Base-by-base conservation (phyloP, 192 early-diverging fungal genomes). In the Chytriomyces sp. region DNA sequence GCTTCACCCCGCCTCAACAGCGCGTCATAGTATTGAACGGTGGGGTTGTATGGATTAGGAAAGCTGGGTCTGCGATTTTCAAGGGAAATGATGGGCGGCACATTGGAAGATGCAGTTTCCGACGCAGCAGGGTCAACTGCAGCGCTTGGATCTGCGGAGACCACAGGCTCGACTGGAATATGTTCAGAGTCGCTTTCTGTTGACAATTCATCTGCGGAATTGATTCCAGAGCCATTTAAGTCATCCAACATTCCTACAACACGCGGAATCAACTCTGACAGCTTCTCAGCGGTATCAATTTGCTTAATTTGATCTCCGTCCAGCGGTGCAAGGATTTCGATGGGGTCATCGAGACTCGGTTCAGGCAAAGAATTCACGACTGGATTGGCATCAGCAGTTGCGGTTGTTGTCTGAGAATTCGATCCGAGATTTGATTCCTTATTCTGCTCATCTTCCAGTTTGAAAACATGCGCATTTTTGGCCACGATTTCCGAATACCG, bases 21-120 rank as follows among this genome's bases (percentile, higher is more conserved):
- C 18, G 85, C 75, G 75, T 83, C 84, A 77, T 89, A 89, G 67
- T 85, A 87, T 28, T 77, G 62, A 66, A 89, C 76, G 3, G 87
- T 84, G 5, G 86, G 85, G 49, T 89, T 79, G 74, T 89, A 86
- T 7, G 86, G 84, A 76, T 87, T 82, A 5, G 63, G 49, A 46
- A 13, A 0, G 35, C 44, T 20, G 8, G 66, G 66, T 47, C 46
- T 44, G 7, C 63, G 5, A 11, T 64, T n/a, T 64, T 64, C 18
- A n/a, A n/a, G 57, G 26, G 35, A 35, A 35, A 35, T 35, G 35
- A 35, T 35, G 35, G 35, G 35, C 35, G 35, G 35, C 35, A 3
- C 1, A 35, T 35, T 35, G 35, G 35, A 35, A 35, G 1, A 4
- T 35, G 35, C 35, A 35, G 35, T 35, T 35, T 35, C 4, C 35